Conservation (phyloP, 768 basidiomycete genomes). For the Russula ochroleuca region DNA sequence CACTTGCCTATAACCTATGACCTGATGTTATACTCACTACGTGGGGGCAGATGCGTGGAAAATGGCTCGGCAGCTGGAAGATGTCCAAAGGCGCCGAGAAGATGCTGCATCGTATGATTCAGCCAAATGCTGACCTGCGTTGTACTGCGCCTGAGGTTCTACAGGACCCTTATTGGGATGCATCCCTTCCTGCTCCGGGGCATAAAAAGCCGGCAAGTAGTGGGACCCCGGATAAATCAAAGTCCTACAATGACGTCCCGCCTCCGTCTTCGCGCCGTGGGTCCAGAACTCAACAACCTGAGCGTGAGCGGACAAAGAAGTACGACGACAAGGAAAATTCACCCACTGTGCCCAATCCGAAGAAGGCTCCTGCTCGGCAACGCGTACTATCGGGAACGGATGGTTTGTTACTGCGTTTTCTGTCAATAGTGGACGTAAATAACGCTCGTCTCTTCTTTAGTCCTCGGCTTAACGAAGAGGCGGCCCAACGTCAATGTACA, state of each 20-base stretch:
- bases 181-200: constrained; percentile 1
- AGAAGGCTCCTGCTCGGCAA: constrained; percentile 12
- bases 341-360: not conserved
- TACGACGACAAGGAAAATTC: constrained; percentile 40
- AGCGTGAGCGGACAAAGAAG: constrained; percentile 26
- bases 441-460: not conserved
- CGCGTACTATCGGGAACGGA: constrained; percentile 18
- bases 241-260: constrained; percentile 36
- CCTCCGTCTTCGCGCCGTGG: constrained; percentile 34
- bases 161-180: constrained; percentile 63
- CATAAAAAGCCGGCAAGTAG: constrained; percentile 35
- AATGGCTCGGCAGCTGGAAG: constrained; percentile 81
- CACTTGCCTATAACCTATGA: not conserved
- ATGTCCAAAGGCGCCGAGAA: constrained; percentile 62
- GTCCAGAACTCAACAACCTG: constrained; percentile 26
- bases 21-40: constrained; percentile 1
- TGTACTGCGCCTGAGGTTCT: constrained; percentile 66
- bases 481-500: constrained; percentile 18
- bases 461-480: constrained; percentile 17
- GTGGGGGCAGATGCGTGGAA: constrained; percentile 56
- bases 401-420: constrained; percentile 4
- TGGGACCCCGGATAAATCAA: constrained; percentile 33
- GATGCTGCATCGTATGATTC: constrained; percentile 71
- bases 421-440: not conserved
- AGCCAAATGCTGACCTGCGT: constrained; percentile 76